Evolutionary conservation across 2,329 filamentous ascomycete genomes (phyloP).

Genomic region (Chrysoporthe puriensis): DNA sequence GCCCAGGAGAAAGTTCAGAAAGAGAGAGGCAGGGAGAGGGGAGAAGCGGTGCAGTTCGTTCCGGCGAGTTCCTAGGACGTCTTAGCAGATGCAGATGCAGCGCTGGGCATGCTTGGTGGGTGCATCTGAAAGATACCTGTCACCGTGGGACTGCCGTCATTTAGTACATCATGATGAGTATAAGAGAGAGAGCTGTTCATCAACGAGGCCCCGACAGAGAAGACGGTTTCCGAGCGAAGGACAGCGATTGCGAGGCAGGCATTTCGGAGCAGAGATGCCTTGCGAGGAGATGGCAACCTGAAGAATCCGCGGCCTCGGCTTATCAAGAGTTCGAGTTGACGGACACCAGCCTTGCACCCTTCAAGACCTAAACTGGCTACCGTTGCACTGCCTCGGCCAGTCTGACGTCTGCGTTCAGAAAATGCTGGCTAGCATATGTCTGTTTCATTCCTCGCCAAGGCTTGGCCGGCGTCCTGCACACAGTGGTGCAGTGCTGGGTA

Average conservation of each 20-base stretch:
- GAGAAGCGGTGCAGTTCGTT: constrained; percentile 56
- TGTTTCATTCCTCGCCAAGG: not conserved
- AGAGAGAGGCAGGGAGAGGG: constrained; percentile 49
- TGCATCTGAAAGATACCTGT: not conserved
- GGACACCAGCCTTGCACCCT: not conserved
- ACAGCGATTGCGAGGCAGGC: not conserved
- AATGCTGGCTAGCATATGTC: not conserved
- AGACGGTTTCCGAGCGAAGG: no score
- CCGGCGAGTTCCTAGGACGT: constrained; percentile 33
- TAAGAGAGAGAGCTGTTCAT: not conserved
- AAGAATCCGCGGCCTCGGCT: not conserved
- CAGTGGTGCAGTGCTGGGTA: not conserved
- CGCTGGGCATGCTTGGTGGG: not conserved
- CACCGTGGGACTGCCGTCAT: not conserved
- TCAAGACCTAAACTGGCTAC: no score
- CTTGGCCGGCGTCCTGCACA: not conserved
- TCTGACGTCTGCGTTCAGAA: not conserved
- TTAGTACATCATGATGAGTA: not conserved
- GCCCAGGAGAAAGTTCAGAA: constrained; percentile 50
- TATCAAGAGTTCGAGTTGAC: not conserved
- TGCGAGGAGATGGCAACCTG: not conserved
- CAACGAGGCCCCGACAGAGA: not conserved
- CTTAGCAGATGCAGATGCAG: not conserved
- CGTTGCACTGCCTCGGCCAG: not conserved
- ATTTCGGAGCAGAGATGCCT: not conserved